Conservation (phyloP, 2,329 filamentous ascomycete species). For the Ustulina deusta region DNA sequence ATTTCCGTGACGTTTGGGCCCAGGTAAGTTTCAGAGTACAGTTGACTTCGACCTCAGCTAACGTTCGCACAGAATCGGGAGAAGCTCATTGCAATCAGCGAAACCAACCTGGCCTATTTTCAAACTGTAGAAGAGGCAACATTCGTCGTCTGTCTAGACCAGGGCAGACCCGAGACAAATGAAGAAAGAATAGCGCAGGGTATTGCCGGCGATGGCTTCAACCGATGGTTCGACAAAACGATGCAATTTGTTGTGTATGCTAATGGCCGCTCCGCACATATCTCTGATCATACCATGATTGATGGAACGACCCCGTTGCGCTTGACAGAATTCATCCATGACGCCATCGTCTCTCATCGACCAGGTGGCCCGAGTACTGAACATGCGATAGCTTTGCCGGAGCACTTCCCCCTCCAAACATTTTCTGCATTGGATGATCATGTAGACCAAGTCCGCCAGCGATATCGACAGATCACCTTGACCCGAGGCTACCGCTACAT, state of each 20-base stretch:
- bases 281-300: constrained; percentile 29
- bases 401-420: constrained; percentile 23
- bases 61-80: constrained; percentile 10
- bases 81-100: constrained; percentile 14
- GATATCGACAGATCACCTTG: constrained; percentile 27
- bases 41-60: not conserved
- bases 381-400: not conserved
- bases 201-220: constrained; percentile 29
- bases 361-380: not conserved
- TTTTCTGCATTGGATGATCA: constrained; percentile 17
- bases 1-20: constrained; percentile 28
- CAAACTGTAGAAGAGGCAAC: constrained; percentile 24
- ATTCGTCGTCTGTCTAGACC: constrained; percentile 31
- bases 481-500: constrained; percentile 30
- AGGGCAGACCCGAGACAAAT: constrained; percentile 25
- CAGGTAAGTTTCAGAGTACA: not conserved
- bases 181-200: constrained; percentile 13
- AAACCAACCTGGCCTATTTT: constrained; percentile 18
- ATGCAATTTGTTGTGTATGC: constrained; percentile 28
- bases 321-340: constrained; percentile 28
- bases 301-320: constrained; percentile 30
- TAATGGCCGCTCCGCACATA: constrained; percentile 25
- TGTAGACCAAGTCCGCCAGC: constrained; percentile 11
- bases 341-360: constrained; percentile 22
- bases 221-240: constrained; percentile 36